These are phyloP conservation scores for Penicillium sp. DNA, from an alignment of 2,329 filamentous ascomycete genomes.

Conservation along the genomic window DNA sequence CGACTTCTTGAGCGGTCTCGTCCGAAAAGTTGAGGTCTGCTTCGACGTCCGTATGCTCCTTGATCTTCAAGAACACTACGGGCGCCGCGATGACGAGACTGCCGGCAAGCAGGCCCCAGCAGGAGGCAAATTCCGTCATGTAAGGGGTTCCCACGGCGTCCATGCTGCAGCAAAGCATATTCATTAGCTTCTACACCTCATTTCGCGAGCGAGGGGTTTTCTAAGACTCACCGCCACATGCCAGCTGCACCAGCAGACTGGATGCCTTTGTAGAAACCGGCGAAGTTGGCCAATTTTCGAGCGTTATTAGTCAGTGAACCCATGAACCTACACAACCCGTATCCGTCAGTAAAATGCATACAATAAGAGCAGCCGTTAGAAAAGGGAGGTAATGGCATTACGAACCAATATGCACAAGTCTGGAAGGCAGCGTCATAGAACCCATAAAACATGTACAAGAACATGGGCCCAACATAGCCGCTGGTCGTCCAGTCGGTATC, in stretches of 20 bases:
- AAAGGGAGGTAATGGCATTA: too few species aligned
- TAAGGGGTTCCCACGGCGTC: conserved; percentile 56
- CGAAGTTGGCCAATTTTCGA: conserved; percentile 83
- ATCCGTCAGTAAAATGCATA: too few species aligned
- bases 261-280: conserved; percentile 82
- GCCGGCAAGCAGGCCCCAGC: conserved; percentile 68
- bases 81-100: conserved; percentile 69
- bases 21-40: conserved; percentile 79
- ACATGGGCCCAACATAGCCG: conserved; percentile 69
- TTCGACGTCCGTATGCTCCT: conserved; percentile 68
- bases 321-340: too few species aligned
- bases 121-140: conserved; percentile 62
- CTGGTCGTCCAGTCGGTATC: conserved; percentile 58
- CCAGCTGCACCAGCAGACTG: conserved; percentile 75
- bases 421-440: conserved; percentile 87
- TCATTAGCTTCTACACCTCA: too few species aligned
- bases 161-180: too few species aligned
- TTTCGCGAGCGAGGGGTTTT: too few species aligned
- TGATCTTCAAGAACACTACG: conserved; percentile 67
- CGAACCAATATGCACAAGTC: conserved; percentile 84
- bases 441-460: conserved; percentile 83
- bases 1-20: conserved; percentile 68
- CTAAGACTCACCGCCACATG: conserved; percentile 40
- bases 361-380: too few species aligned
- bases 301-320: conserved; percentile 85